phyloP scores from a whole-genome alignment of 495 filamentous ascomycete genomes.

The Aspergillus avenaceus region DNA sequence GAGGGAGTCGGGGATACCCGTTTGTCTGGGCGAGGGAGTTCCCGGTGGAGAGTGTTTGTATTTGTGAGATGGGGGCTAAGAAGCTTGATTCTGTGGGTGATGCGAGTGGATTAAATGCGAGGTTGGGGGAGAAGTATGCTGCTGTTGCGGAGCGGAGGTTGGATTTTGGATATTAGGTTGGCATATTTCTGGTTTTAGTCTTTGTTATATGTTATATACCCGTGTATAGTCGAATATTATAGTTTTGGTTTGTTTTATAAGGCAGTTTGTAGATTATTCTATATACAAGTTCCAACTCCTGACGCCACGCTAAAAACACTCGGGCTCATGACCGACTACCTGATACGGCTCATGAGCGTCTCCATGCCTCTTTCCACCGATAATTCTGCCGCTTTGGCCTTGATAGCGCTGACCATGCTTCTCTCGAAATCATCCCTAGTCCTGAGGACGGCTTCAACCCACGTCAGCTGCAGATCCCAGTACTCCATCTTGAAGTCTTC shows the following conservation, averaged over 20 bases:
- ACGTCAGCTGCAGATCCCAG: conserved; percentile 91
- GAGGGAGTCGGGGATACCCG: conserved; percentile 8
- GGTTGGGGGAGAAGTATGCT: conserved; percentile 41
- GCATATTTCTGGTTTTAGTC: neutral
- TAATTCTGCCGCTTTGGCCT: conserved; percentile 79
- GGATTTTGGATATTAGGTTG: conserved; percentile 4
- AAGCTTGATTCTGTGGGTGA: conserved; percentile 37
- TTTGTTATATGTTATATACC: neutral
- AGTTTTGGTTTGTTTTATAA: no score
- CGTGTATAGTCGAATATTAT: neutral
- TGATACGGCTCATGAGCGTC: conserved; percentile 88
- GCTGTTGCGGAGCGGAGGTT: conserved; percentile 35
- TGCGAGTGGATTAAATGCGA: conserved; percentile 23
- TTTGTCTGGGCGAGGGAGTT: conserved; percentile 61
- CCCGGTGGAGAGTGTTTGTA: conserved; percentile 56
- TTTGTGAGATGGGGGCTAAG: conserved; percentile 78
- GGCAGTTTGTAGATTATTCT: no score
- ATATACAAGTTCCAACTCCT: conserved; percentile 2
- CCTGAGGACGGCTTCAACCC: conserved; percentile 92
- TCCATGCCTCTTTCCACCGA: conserved; percentile 72
- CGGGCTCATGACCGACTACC: conserved; percentile 41
- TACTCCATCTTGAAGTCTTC: conserved; percentile 78
- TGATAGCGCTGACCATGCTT: conserved; percentile 79
- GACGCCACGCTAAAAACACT: conserved; percentile 19
- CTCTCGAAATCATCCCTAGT: conserved; percentile 90